A percentile compares a stretch with the other conserved stretches of the same genome.
phyloP scores from a whole-genome alignment of 345 rosid genomes.

The Draba incana region DNA sequence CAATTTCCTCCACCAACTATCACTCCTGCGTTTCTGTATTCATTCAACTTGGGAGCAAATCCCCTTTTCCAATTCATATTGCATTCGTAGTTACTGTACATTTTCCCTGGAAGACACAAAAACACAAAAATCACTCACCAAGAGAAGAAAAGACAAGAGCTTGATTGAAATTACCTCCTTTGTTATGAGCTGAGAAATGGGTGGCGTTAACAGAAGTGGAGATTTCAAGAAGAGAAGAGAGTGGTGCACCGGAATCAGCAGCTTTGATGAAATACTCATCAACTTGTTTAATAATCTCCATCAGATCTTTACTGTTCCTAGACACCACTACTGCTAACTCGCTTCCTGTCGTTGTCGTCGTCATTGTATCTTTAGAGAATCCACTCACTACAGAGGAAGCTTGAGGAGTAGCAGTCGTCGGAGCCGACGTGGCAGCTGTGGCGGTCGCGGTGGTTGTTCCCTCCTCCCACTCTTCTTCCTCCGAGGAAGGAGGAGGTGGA shows the following conservation, averaged over 20 bases:
- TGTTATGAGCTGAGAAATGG: conserved; percentile 47
- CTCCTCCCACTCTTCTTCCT: conserved; percentile 86
- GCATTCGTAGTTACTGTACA: conserved; percentile 57
- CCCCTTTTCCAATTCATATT: conserved; percentile 78
- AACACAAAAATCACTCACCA: not conserved
- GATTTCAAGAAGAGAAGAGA: conserved; percentile 71
- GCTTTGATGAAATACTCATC: conserved; percentile 90
- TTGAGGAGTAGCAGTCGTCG: conserved; percentile 51
- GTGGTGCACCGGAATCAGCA: conserved; percentile 70
- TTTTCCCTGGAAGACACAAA: conserved; percentile 31
- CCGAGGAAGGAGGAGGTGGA: conserved; percentile 57
- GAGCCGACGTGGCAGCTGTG: conserved; percentile 44
- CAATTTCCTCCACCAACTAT: conserved; percentile 32
- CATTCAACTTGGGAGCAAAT: conserved; percentile 58
- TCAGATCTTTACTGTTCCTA: conserved; percentile 77
- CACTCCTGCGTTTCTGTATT: conserved; percentile 47
- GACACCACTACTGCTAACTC: conserved; percentile 86
- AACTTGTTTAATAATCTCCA: conserved; percentile 85
- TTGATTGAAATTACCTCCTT: conserved; percentile 52
- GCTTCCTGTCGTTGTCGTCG: conserved; percentile 46
- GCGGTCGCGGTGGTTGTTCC: conserved; percentile 41
- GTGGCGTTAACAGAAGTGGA: conserved; percentile 46
- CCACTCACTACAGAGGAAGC: conserved; percentile 64
- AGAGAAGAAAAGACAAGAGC: not conserved
- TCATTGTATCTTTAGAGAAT: conserved; percentile 63